These are phyloP conservation scores for Suillus bovinus DNA, from an alignment of 768 basidiomycete species.

Conservation along the genomic window DNA sequence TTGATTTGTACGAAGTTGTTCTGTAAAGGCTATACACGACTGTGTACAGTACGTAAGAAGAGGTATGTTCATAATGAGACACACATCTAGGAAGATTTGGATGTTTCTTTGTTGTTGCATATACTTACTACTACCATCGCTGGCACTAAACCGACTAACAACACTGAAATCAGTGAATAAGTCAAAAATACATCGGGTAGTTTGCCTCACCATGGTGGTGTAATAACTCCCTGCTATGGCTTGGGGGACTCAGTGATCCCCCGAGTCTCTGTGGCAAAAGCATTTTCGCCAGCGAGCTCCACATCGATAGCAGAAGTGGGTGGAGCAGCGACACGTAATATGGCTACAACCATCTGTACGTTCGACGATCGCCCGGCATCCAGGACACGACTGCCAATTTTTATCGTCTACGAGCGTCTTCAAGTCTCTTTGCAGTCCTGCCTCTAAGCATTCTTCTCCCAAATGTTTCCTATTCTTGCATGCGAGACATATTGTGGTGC, in stretches of 20 bases:
- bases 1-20: not conserved
- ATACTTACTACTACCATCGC: not conserved
- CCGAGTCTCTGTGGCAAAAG: conserved; percentile 8
- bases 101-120: not conserved
- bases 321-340: conserved; percentile 54
- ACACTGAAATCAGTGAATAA: not conserved
- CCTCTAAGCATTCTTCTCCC: conserved; percentile 41
- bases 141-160: not conserved
- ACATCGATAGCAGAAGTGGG: conserved; percentile 25
- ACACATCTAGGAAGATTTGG: not conserved
- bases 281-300: conserved; percentile 16
- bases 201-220: not conserved
- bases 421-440: conserved; percentile 41
- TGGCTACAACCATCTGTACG: conserved; percentile 54
- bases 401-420: conserved; percentile 46
- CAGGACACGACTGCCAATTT: conserved; percentile 64
- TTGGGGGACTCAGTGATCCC: not conserved
- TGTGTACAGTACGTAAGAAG: not conserved
- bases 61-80: not conserved
- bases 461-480: conserved; percentile 52
- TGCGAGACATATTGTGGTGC: conserved; percentile 39
- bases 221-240: not conserved
- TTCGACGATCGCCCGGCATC: conserved; percentile 56
- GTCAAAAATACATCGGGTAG: not conserved
- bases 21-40: not conserved